A percentile compares a stretch with the other conserved stretches of the same genome.
Conservation (phyloP, 2,329 filamentous ascomycete species). For the Fusarium sp. region DNA sequence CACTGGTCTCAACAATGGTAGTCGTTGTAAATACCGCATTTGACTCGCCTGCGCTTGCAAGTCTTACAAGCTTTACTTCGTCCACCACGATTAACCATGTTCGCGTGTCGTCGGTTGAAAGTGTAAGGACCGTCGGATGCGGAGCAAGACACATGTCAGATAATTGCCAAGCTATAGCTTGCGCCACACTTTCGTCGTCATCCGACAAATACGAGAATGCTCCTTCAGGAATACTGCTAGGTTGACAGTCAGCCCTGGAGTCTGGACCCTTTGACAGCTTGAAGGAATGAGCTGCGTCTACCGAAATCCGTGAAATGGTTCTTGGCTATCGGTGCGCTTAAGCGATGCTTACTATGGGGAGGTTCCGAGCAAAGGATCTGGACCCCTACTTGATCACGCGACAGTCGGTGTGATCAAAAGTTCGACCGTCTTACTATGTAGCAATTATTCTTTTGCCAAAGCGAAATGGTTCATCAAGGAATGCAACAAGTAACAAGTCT, state of each 20-base stretch:
- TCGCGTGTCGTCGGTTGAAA: not conserved
- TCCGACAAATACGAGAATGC: not conserved
- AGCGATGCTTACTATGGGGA: not conserved
- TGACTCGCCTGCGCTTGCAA: conserved; percentile 26
- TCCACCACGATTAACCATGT: conserved; percentile 25
- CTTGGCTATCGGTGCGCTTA: not conserved
- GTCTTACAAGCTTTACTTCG: conserved; percentile 27
- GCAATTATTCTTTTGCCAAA: no score
- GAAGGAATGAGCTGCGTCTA: not conserved
- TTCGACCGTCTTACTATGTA: not conserved
- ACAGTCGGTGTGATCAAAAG: not conserved
- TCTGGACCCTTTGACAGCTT: not conserved
- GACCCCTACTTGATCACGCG: not conserved
- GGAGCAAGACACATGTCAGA: conserved; percentile 7
- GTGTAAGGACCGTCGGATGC: not conserved
- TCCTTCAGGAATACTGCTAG: not conserved
- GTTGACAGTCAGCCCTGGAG: not conserved
- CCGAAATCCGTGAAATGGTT: not conserved
- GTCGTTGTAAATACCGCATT: conserved; percentile 10
- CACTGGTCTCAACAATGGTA: no score
- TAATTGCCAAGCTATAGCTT: conserved; percentile 14
- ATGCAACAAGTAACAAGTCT: no score
- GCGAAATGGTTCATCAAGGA: no score
- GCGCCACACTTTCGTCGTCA: conserved; percentile 23
- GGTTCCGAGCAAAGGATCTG: not conserved